Conservation (phyloP, 129 eudicot species). For the Chrysanthemum seticuspe region DNA sequence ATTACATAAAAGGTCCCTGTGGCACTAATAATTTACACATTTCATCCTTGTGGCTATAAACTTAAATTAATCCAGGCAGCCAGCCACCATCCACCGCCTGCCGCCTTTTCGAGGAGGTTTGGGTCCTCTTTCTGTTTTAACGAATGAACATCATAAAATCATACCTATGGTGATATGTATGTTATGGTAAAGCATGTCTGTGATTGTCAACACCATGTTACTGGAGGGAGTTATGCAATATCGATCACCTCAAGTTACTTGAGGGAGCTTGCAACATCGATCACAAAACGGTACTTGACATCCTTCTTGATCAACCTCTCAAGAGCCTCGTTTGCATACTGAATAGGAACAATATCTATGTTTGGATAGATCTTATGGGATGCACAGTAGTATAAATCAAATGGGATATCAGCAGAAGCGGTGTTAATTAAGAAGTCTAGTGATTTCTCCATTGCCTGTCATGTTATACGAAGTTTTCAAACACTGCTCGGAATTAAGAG, state of each 20-base stretch:
- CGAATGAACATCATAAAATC: too few relatives aligned
- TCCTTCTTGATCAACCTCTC: constrained; percentile 78
- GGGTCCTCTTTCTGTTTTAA: too few relatives aligned
- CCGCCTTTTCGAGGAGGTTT: too few relatives aligned
- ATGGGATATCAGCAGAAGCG: constrained; percentile 72
- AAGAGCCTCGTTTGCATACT: constrained; percentile 73
- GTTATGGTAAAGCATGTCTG: too few relatives aligned
- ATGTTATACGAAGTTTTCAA: neutral
- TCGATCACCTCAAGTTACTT: constrained; percentile 23
- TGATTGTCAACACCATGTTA: too few relatives aligned
- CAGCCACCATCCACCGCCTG: too few relatives aligned
- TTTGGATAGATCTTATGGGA: constrained; percentile 59
- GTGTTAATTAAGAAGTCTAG: constrained; percentile 78
- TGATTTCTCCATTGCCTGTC: constrained; percentile 38
- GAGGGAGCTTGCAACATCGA: constrained; percentile 84
- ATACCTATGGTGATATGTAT: too few relatives aligned
- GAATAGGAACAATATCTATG: constrained; percentile 59
- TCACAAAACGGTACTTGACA: constrained; percentile 86
- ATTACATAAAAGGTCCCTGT: too few relatives aligned
- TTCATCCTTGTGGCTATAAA: too few relatives aligned
- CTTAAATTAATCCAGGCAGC: too few relatives aligned
- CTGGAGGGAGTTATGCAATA: neutral
- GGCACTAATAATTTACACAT: too few relatives aligned
- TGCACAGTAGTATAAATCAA: constrained; percentile 76
- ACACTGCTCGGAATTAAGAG: neutral